Base-by-base conservation (phyloP, 2,329 filamentous ascomycete genomes). In the Exserohilum rostratum region DNA sequence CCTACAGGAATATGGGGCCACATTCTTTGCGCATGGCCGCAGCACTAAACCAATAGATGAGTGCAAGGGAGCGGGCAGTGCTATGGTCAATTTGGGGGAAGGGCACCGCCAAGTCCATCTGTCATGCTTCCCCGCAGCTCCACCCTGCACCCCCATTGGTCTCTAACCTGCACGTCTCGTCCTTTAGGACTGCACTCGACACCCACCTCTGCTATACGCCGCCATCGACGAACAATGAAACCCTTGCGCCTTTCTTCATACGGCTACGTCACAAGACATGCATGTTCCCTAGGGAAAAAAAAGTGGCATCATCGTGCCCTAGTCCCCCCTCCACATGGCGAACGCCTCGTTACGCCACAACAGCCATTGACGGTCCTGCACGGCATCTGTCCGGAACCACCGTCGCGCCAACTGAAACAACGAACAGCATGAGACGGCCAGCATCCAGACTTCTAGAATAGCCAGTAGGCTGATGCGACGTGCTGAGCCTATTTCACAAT, bases 81-180 rank as follows among this genome's bases (percentile, higher is more conserved):
- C 27, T 38, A 46, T 51, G 46, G 17, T 25, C 29, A 30, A 31
- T 27, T 20, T 50, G 46, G 39, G 38, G 34, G 10, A 11, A 31
- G 37, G 39, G 45, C 49, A 35, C 46, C 48, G 55, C 44, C 45
- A 56, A 54, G 50, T 37, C 27, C 11, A 45, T 50, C 45, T 45
- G 60, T 53, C 58, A 61, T 48, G 38, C 33, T 60, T 55, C 55
- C 57, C 60, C 60, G 54, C 60, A 52, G 47, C 53, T 57, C 43
- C 51, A 45, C 43, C n/a, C 31, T 27, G 42, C 9, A 27, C 46
- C 47, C 22, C 43, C 33, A 34, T 45, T 50, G 44, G 29, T 39
- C 46, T 33, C 18, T 11, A 25, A 20, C 20, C 30, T 25, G 15
- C 59, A 49, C 44, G 30, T 55, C 48, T 37, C 49, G 46, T 49